These are phyloP conservation scores for Centaurea solstitialis DNA, from an alignment of 129 eudicot species.

Conservation along the genomic window DNA sequence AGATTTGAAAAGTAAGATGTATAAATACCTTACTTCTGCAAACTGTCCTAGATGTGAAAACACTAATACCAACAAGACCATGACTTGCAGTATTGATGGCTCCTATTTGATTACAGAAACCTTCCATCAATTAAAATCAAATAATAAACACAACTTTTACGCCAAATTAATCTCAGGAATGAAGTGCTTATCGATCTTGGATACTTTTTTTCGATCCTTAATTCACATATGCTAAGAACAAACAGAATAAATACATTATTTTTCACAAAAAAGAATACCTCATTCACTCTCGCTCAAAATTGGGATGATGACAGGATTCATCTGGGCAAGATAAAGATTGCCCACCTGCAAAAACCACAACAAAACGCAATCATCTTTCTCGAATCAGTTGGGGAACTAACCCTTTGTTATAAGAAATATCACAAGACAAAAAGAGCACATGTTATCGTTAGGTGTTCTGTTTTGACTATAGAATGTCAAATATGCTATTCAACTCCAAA, in stretches of 20 bases:
- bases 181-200: neutral
- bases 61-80: neutral
- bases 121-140: conserved; percentile 2
- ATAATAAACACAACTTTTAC: conserved; percentile 8
- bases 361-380: neutral
- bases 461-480: neutral
- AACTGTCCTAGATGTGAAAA: no score
- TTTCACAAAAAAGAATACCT: conserved; percentile 18
- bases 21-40: neutral
- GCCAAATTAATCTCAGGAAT: neutral
- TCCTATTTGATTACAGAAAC: conserved; percentile 15
- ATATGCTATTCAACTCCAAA: neutral
- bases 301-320: conserved; percentile 62
- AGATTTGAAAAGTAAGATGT: neutral
- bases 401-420: no score
- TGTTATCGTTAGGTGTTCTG: neutral
- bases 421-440: neutral
- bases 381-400: neutral
- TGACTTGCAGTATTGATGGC: neutral
- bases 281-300: conserved; percentile 51
- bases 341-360: conserved; percentile 46
- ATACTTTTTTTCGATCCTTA: neutral
- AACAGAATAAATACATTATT: conserved; percentile 7
- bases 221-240: no score
- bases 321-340: conserved; percentile 54